phyloP scores from a whole-genome alignment of 75 land plant genomes.

The Pinus albicaulis region DNA sequence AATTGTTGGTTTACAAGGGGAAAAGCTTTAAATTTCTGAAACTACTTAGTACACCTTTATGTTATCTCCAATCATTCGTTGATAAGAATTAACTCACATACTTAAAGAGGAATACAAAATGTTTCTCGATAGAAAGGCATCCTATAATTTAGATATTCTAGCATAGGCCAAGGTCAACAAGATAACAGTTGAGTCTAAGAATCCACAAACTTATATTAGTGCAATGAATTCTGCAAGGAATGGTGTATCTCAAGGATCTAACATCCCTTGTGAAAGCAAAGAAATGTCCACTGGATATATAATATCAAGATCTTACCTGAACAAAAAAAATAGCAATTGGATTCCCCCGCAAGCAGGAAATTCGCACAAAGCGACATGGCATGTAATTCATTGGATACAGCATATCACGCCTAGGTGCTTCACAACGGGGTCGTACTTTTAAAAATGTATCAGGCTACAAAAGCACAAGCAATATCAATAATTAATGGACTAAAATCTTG shows the following conservation, averaged over 20 bases:
- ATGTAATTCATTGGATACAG: conserved; percentile 75
- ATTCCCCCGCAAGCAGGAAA: conserved; percentile 94
- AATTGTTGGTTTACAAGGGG: no score
- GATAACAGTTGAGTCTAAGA: neutral
- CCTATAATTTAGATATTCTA: neutral
- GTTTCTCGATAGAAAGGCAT: neutral
- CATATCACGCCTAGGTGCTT: conserved; percentile 96
- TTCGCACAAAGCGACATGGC: conserved; percentile 84
- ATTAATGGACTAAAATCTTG: neutral
- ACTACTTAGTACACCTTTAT: neutral
- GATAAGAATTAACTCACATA: neutral
- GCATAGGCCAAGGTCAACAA: neutral
- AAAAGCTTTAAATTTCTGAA: neutral
- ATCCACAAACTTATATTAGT: neutral
- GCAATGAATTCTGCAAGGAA: neutral
- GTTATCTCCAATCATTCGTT: no score
- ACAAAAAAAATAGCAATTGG: conserved; percentile 93
- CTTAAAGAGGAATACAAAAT: neutral
- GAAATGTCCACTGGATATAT: neutral
- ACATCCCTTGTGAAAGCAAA: neutral
- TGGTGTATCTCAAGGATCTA: neutral
- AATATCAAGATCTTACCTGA: conserved; percentile 51
- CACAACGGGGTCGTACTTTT: conserved; percentile 88
- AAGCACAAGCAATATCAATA: conserved; percentile 10
- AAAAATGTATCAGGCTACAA: conserved; percentile 89